phyloP scores from a whole-genome alignment of 2,329 filamentous ascomycete species.

The Alternaria sp. region DNA sequence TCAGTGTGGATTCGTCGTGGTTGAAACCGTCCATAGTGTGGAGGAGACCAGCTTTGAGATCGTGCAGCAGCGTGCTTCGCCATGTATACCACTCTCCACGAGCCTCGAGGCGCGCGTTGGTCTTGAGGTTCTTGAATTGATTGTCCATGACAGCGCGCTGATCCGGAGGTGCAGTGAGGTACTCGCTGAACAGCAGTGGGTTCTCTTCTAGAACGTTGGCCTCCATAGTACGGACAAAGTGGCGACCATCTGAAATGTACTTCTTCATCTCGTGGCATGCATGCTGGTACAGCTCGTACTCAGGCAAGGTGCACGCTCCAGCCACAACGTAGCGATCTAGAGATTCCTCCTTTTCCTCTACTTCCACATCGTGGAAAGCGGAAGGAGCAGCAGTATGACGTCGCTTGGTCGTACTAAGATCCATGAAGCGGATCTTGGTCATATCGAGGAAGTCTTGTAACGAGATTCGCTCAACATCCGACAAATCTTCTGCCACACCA shows the following conservation, averaged over 20 bases:
- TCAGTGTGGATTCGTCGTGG: conserved; percentile 70
- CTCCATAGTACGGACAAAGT: conserved; percentile 90
- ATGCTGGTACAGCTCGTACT: conserved; percentile 94
- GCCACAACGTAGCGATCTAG: conserved; percentile 84
- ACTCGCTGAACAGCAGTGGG: conserved; percentile 88
- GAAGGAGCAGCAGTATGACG: conserved; percentile 72
- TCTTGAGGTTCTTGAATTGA: conserved; percentile 97
- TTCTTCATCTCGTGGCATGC: conserved; percentile 95
- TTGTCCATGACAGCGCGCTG: conserved; percentile 90
- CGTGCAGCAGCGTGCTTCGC: conserved; percentile 86
- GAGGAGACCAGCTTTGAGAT: conserved; percentile 79
- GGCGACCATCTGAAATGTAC: conserved; percentile 91
- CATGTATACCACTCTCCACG: conserved; percentile 99
- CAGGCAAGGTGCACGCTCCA: conserved; percentile 87
- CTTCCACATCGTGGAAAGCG: conserved; percentile 44
- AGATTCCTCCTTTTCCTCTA: conserved; percentile 56
- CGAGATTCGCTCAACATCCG: conserved; percentile 69
- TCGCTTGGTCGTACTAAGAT: conserved; percentile 93
- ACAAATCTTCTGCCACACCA: conserved; percentile 26
- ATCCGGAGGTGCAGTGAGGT: conserved; percentile 82
- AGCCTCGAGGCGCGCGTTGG: conserved; percentile 84
- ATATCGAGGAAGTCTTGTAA: conserved; percentile 92
- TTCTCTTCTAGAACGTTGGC: conserved; percentile 88
- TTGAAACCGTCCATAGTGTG: conserved; percentile 79
- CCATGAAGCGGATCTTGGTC: conserved; percentile 98